Evolutionary conservation across 1,284 basidiomycete species (phyloP).

Genomic region (Mycena sp.): DNA sequence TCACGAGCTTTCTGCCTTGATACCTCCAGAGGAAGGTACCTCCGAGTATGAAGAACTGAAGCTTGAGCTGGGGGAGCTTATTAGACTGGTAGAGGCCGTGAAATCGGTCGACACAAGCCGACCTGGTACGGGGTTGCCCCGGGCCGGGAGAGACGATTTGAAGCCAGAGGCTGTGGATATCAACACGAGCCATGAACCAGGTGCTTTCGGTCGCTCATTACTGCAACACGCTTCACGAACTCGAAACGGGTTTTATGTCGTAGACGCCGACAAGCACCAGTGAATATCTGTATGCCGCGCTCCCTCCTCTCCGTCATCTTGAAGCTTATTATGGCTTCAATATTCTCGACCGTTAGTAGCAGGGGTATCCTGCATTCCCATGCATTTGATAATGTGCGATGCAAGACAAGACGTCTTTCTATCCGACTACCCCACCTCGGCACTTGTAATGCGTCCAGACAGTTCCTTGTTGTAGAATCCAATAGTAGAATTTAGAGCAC

Average conservation of each 20-base stretch:
- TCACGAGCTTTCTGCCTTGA: conserved; percentile 74
- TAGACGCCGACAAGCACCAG: conserved; percentile 26
- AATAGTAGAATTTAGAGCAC: conserved; percentile 61
- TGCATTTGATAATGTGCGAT: too few relatives aligned
- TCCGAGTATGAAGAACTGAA: conserved; percentile 58
- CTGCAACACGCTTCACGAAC: conserved; percentile 22
- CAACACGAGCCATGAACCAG: conserved; percentile 33
- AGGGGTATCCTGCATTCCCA: too few relatives aligned
- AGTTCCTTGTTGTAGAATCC: background rate
- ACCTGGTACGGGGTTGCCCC: conserved; percentile 21
- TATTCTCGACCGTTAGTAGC: too few relatives aligned
- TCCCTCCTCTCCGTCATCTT: too few relatives aligned
- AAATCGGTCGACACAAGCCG: conserved; percentile 62
- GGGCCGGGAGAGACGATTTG: conserved; percentile 55
- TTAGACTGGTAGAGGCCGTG: conserved; percentile 81
- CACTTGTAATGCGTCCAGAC: too few relatives aligned
- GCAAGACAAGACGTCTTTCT: too few relatives aligned
- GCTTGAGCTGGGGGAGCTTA: conserved; percentile 67
- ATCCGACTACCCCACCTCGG: too few relatives aligned
- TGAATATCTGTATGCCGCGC: too few relatives aligned
- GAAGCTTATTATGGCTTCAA: too few relatives aligned
- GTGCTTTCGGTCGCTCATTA: conserved; percentile 14
- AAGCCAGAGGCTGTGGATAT: conserved; percentile 49
- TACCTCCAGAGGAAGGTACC: conserved; percentile 66
- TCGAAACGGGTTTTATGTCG: conserved; percentile 28